Percentiles rank a stretch among this genome's conserved stretches.
phyloP scores from a whole-genome alignment of 768 basidiomycete species.

The Steccherinum ochraceum region DNA sequence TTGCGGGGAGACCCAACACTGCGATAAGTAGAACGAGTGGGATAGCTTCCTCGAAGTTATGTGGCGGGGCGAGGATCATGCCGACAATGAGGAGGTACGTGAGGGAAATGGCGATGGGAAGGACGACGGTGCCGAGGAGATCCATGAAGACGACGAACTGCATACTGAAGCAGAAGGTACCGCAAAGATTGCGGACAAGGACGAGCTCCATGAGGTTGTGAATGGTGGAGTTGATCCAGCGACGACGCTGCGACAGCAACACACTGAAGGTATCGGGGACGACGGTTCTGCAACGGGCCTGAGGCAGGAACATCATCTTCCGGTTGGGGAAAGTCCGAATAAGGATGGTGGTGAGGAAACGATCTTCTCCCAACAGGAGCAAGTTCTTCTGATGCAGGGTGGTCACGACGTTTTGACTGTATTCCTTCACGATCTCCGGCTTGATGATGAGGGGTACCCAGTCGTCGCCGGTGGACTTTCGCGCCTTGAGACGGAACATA shows the following conservation, averaged over 20 bases:
- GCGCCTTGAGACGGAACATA: slow-evolving; percentile 97
- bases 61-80: slow-evolving; percentile 76
- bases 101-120: slow-evolving; percentile 88
- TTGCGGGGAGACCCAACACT: slow-evolving; percentile 88
- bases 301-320: slow-evolving; percentile 99
- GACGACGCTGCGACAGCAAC: slow-evolving; percentile 91
- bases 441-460: slow-evolving; percentile 98
- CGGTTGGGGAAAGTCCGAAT: slow-evolving; percentile 95
- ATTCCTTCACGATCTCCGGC: slow-evolving; percentile 95
- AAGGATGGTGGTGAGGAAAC: slow-evolving; percentile 95
- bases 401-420: slow-evolving; percentile 88
- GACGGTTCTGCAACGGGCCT: slow-evolving; percentile 91
- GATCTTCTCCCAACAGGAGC: slow-evolving; percentile 94
- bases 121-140: slow-evolving; percentile 82
- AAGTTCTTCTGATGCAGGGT: slow-evolving; percentile 98
- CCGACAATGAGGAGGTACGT: slow-evolving; percentile 85
- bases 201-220: slow-evolving; percentile 99
- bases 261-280: slow-evolving; percentile 94
- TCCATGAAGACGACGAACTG: slow-evolving; percentile 99
- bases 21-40: slow-evolving; percentile 84
- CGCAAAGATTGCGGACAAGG: slow-evolving; percentile 92
- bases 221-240: slow-evolving; percentile 99
- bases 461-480: slow-evolving; percentile 82
- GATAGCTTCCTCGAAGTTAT: slow-evolving; percentile 86
- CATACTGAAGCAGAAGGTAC: slow-evolving; percentile 99